Conservation (phyloP, 2,329 filamentous ascomycete genomes). For the Dothidotthia symphoricarpi region DNA sequence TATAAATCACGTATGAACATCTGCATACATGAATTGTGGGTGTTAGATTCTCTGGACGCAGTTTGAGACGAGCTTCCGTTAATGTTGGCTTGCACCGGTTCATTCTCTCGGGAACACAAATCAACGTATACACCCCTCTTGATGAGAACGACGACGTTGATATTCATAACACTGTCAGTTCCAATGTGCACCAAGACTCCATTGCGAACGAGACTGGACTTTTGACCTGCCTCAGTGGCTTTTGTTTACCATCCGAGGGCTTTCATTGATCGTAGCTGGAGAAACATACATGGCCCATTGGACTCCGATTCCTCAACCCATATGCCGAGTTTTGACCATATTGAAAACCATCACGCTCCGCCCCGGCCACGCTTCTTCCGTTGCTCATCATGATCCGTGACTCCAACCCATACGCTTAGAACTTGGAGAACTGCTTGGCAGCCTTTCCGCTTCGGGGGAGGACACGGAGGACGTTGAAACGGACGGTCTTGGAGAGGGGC, state of each 20-base stretch:
- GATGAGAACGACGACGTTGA: too few species aligned
- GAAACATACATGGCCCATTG: constrained; percentile 43
- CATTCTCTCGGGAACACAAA: too few species aligned
- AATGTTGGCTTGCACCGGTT: too few species aligned
- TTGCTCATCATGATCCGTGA: constrained; percentile 31
- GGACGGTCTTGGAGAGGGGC: constrained; percentile 99
- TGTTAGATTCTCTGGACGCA: too few species aligned
- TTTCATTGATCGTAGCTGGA: constrained; percentile 44
- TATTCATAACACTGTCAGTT: too few species aligned
- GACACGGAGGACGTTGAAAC: constrained; percentile 99
- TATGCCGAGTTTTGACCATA: constrained; percentile 41
- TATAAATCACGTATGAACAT: too few species aligned
- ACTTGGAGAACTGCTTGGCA: constrained; percentile 98
- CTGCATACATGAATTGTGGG: neutral
- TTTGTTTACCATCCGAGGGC: constrained; percentile 38
- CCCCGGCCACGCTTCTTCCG: constrained; percentile 24
- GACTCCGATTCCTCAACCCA: constrained; percentile 43
- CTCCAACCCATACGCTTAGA: constrained; percentile 61
- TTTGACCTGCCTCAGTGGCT: constrained; percentile 40
- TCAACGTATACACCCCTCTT: too few species aligned
- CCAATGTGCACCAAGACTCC: neutral
- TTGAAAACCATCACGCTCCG: constrained; percentile 35
- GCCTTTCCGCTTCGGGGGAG: constrained; percentile 95
- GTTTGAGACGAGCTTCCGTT: too few species aligned
- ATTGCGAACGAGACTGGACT: constrained; percentile 18